Base-by-base conservation (phyloP, 768 basidiomycete species). In the Russula olivacea region DNA sequence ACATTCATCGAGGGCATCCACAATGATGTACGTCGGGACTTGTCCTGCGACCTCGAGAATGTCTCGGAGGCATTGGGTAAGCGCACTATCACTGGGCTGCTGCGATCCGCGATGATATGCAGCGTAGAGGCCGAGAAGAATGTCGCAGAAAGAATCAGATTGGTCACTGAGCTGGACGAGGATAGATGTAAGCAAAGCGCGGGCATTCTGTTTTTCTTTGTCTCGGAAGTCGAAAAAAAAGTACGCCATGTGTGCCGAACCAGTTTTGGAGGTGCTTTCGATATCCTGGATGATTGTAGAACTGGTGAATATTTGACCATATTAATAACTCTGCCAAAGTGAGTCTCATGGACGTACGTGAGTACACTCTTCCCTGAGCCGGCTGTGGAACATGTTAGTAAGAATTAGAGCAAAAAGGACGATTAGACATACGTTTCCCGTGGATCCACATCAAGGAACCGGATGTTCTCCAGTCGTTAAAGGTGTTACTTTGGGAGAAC, bases 171-270 rank as follows among this genome's bases (percentile, higher is more conserved):
- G 34, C 34, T 48, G 57, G 47, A 48, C 21, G 32, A 58, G 45
- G 21, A 58, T 34, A 7, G 57, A 58, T 15, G 57, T 25, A 17
- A 58, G 45, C 14, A 48, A 36, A 69, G 68, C 68, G 63, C 64
- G 19, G 66, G 63, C 30, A 77, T 74, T 36, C 19, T 47, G 56
- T 21, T 57, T 57, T 21, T 34, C 43, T 30, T 34, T 36, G 34
- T 58, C 47, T 34, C 17, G 32, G 47, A 58, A 58, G 14, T 58
- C 47, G 4, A 58, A 49, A 15, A 58, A 58, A 19, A 58, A 58
- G 34, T 48, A 58, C 10, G 57, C 57, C 7, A 49, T 10, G 15
- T 58, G n/a, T 10, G 45, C 47, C 7, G 57, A 34, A 7, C 34
- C 47, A 15, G 5, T 12, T 47, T 49, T 36, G 21, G 32, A 47